A percentile compares a stretch with the other conserved stretches of the same genome.
phyloP scores from a whole-genome alignment of 2,329 filamentous ascomycete genomes.

The Monosporascus sp. region DNA sequence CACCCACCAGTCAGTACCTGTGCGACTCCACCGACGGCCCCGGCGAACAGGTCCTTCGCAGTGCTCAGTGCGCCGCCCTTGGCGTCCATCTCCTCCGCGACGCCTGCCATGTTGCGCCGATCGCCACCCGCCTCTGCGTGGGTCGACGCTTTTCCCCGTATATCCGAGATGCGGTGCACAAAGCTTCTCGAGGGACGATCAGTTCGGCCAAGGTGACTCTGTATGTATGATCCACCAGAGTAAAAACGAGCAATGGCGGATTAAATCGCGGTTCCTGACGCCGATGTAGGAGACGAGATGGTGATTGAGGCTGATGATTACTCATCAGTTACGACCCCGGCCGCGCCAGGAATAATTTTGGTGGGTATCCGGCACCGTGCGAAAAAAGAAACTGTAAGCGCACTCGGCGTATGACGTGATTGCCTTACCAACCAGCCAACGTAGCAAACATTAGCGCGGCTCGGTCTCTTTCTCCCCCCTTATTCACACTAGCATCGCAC shows the following conservation, averaged over 20 bases:
- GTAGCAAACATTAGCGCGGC: neutral
- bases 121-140: neutral
- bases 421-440: neutral
- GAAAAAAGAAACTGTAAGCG: neutral
- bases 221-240: too few relatives aligned
- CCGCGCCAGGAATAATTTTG: neutral
- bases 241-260: too few relatives aligned
- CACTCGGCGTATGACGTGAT: neutral
- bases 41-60: constrained; percentile 84
- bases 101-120: constrained; percentile 22
- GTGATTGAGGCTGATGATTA: neutral
- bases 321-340: neutral
- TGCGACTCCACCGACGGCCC: constrained; percentile 85
- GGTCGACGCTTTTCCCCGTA: too few relatives aligned
- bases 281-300: neutral
- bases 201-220: too few relatives aligned
- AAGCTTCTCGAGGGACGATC: too few relatives aligned
- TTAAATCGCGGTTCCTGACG: neutral
- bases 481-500: neutral
- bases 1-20: constrained; percentile 85
- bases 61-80: constrained; percentile 48
- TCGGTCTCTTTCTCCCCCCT: neutral
- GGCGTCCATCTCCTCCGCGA: constrained; percentile 23
- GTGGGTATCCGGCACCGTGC: too few relatives aligned
- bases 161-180: too few relatives aligned